phyloP scores from a whole-genome alignment of 2,329 filamentous ascomycete species.

The Madurella mycetomatis region DNA sequence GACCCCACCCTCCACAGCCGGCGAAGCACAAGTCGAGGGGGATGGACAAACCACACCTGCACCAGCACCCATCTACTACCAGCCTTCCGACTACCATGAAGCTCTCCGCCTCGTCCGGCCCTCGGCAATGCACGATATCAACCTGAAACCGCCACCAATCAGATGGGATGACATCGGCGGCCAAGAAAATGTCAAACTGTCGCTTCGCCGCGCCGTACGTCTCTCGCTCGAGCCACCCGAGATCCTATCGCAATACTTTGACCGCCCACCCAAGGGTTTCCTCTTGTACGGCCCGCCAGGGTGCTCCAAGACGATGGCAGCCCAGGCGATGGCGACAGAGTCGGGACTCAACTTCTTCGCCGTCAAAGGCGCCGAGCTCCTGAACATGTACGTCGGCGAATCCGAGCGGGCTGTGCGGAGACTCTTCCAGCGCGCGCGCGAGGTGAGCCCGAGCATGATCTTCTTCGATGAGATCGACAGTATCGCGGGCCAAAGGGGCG shows the following conservation, averaged over 20 bases:
- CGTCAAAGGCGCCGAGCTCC: constrained; percentile 87
- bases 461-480: constrained; percentile 97
- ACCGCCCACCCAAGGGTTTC: constrained; percentile 69
- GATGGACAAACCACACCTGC: neutral
- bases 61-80: constrained; percentile 32
- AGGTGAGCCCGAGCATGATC: constrained; percentile 86
- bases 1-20: neutral
- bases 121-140: constrained; percentile 83
- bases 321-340: constrained; percentile 86
- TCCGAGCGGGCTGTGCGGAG: constrained; percentile 82
- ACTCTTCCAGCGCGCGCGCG: constrained; percentile 77
- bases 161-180: constrained; percentile 87
- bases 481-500: constrained; percentile 57
- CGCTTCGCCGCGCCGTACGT: constrained; percentile 49
- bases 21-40: constrained; percentile 12
- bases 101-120: constrained; percentile 69
- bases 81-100: constrained; percentile 52
- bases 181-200: constrained; percentile 67
- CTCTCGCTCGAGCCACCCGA: constrained; percentile 33
- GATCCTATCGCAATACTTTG: constrained; percentile 35
- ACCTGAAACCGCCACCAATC: constrained; percentile 81
- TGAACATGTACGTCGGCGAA: constrained; percentile 97
- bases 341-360: constrained; percentile 90
- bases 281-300: constrained; percentile 89
- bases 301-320: constrained; percentile 90